Percentiles rank a stretch among this genome's conserved stretches.
Evolutionary conservation across 306 rosid genomes (phyloP).

Genomic region (Senna siamea): DNA sequence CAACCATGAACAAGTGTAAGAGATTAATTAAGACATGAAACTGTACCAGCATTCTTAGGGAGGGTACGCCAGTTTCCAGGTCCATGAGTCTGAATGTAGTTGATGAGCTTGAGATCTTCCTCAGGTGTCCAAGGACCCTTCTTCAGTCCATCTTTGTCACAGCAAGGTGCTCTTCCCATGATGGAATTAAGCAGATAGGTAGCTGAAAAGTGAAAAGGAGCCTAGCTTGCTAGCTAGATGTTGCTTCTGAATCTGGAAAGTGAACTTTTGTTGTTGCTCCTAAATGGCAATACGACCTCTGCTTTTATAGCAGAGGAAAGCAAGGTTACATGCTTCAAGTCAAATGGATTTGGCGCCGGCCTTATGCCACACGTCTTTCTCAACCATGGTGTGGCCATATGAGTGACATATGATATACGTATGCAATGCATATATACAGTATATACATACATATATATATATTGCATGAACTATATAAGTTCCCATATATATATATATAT

Average conservation of each 20-base stretch:
- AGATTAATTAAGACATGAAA: too few species aligned
- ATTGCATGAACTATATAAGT: too few species aligned
- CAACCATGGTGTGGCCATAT: conserved; percentile 21
- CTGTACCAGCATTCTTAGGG: conserved; percentile 82
- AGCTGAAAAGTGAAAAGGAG: too few species aligned
- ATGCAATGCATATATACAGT: not conserved
- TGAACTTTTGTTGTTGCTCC: conserved; percentile 40
- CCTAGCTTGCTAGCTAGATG: too few species aligned
- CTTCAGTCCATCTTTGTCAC: conserved; percentile 81
- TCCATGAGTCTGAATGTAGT: conserved; percentile 67
- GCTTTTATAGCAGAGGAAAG: conserved; percentile 46
- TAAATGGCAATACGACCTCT: conserved; percentile 27
- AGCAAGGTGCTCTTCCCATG: conserved; percentile 98
- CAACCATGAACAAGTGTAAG: too few species aligned
- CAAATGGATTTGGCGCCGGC: conserved; percentile 93
- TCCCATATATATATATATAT: not conserved
- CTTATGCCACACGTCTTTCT: conserved; percentile 51
- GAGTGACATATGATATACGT: conserved; percentile 17
- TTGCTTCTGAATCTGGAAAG: not conserved
- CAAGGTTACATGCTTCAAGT: conserved; percentile 52
- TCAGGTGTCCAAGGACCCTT: conserved; percentile 98
- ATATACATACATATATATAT: not conserved
- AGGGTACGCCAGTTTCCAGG: conserved; percentile 87
- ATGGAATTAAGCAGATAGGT: too few species aligned
- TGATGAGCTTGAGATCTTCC: conserved; percentile 72